Conservation (phyloP, 208 protist species). For the Acanthamoeba rhysodes region DNA sequence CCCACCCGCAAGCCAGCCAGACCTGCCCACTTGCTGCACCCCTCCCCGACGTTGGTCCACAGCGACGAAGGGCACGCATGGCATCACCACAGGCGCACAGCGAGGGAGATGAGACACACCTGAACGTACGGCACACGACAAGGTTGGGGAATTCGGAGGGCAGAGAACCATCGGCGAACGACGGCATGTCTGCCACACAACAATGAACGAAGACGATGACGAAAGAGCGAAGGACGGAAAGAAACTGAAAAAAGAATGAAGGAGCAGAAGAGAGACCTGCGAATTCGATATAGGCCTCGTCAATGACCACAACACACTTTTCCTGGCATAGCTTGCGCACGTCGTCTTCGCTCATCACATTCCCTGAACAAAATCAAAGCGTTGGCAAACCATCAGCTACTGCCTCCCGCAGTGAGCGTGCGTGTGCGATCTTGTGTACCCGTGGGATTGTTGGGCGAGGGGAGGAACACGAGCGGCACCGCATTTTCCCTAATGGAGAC, state of each 20-base stretch:
- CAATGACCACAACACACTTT: constrained; percentile 36
- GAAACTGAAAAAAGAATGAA: not conserved
- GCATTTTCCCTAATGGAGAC: not conserved
- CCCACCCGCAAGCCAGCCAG: constrained; percentile 77
- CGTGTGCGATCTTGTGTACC: not conserved
- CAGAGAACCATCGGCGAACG: constrained; percentile 17
- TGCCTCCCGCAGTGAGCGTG: not conserved
- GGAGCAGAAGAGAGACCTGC: not conserved
- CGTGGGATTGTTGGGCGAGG: constrained; percentile 74
- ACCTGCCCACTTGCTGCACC: constrained; percentile 78
- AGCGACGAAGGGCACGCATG: too few relatives aligned
- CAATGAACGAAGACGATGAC: not conserved
- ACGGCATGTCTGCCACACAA: not conserved
- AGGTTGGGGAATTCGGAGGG: constrained; percentile 56
- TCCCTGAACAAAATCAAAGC: not conserved
- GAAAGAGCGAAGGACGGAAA: not conserved
- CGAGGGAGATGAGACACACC: not conserved
- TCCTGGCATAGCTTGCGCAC: constrained; percentile 42
- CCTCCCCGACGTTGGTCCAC: too few relatives aligned
- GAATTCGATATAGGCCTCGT: constrained; percentile 76
- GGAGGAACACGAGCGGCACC: constrained; percentile 40
- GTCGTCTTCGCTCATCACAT: constrained; percentile 46
- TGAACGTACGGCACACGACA: constrained; percentile 77
- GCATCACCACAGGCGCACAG: too few relatives aligned
- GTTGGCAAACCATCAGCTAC: not conserved